phyloP scores from a whole-genome alignment of 164 flowering plant species.

The Tetracentron sinense region DNA sequence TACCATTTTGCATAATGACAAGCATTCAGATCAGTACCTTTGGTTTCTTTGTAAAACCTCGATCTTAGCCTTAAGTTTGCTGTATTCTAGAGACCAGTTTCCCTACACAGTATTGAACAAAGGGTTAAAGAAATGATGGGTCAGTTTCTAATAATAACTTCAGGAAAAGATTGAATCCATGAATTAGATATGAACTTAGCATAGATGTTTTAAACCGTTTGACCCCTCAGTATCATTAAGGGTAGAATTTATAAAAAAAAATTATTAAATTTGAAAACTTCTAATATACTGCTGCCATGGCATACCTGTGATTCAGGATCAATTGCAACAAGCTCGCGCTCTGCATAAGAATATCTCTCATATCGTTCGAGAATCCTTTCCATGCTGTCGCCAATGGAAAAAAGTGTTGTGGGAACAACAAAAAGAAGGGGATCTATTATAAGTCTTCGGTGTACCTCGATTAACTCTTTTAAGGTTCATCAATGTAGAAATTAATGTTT shows the following conservation, averaged over 20 bases:
- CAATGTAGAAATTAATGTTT: too few relatives aligned
- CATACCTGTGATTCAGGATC: slow-evolving; percentile 36
- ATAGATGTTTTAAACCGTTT: background rate
- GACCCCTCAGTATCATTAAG: too few relatives aligned
- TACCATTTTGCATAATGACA: too few relatives aligned
- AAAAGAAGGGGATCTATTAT: too few relatives aligned
- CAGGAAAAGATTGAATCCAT: background rate
- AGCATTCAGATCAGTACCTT: slow-evolving; percentile 33
- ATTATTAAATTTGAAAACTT: too few relatives aligned
- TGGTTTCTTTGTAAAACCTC: slow-evolving; percentile 59
- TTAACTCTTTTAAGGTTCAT: too few relatives aligned
- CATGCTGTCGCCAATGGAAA: slow-evolving; percentile 43
- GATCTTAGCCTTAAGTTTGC: slow-evolving; percentile 49
- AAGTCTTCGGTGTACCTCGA: too few relatives aligned
- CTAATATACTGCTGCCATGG: background rate
- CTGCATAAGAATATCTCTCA: slow-evolving; percentile 42
- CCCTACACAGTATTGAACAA: slow-evolving; percentile 19
- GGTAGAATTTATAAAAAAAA: too few relatives aligned
- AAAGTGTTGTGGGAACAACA: too few relatives aligned
- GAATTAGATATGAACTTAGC: background rate
- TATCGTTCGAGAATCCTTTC: slow-evolving; percentile 57
- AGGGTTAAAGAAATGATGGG: background rate
- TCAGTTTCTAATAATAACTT: background rate
- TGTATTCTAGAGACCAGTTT: slow-evolving; percentile 50
- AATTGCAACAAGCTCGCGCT: slow-evolving; percentile 23